These are phyloP conservation scores for Acacia melanoxylon DNA, from an alignment of 306 rosid species.

Conservation along the genomic window DNA sequence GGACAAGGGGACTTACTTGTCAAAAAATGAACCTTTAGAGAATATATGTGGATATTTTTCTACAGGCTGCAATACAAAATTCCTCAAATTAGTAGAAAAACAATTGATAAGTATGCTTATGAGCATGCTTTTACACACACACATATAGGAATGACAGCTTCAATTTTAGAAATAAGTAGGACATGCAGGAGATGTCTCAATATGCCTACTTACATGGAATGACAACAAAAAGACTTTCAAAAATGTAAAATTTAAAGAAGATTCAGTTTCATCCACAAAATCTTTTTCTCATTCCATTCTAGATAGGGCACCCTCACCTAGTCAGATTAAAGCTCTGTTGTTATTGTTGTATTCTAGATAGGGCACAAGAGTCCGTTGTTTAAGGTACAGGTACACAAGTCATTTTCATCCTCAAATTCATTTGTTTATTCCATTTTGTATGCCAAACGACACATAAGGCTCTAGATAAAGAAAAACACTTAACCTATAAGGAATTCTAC, in stretches of 20 bases:
- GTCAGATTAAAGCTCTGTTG: too few relatives aligned
- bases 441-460: background rate
- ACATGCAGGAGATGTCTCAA: background rate
- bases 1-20: conserved; percentile 53
- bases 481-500: background rate
- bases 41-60: conserved; percentile 75
- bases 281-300: background rate
- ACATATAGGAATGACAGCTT: too few relatives aligned
- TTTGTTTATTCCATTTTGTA: background rate
- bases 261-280: background rate
- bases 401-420: background rate
- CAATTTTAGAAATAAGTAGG: too few relatives aligned
- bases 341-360: background rate
- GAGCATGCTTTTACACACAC: background rate
- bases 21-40: conserved; percentile 62
- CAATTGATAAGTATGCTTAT: background rate
- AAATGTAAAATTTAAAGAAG: background rate
- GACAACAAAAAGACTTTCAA: background rate
- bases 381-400: background rate
- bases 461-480: background rate
- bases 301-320: background rate
- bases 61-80: conserved; percentile 59
- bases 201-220: background rate
- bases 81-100: conserved; percentile 12
- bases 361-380: background rate